These are phyloP conservation scores for Heliamphora exappendiculata DNA, from an alignment of 148 eudicot genomes.

Conservation along the genomic window DNA sequence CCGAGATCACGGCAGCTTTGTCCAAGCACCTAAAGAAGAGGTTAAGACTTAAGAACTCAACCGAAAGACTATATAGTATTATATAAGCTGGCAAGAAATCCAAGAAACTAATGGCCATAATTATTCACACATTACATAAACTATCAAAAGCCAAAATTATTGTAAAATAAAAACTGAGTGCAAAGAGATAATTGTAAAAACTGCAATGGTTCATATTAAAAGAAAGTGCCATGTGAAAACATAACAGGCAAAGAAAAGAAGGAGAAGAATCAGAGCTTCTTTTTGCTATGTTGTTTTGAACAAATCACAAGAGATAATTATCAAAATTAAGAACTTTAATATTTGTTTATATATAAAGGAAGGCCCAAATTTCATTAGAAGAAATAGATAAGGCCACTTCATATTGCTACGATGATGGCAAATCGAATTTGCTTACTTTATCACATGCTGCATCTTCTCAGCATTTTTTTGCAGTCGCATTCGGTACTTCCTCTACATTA, in stretches of 20 bases:
- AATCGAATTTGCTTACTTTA: not conserved
- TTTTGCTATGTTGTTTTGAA: no score
- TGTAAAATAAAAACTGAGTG: not conserved
- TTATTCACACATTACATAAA: no score
- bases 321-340: no score
- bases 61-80: not conserved
- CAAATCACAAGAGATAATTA: no score
- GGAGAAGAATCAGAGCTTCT: no score
- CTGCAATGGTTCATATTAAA: no score
- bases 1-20: slow-evolving; percentile 30
- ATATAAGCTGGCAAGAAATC: not conserved
- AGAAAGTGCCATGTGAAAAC: no score
- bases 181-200: not conserved
- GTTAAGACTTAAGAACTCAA: not conserved
- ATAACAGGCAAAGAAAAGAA: no score
- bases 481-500: no score
- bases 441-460: not conserved
- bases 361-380: no score
- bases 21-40: slow-evolving; percentile 30
- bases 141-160: no score
- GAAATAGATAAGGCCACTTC: not conserved
- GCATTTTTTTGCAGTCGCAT: no score
- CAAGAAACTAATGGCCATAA: not conserved
- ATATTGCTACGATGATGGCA: not conserved
- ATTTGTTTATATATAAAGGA: not conserved